Conservation (phyloP, 106 monocot species). For the Allium sativum region DNA sequence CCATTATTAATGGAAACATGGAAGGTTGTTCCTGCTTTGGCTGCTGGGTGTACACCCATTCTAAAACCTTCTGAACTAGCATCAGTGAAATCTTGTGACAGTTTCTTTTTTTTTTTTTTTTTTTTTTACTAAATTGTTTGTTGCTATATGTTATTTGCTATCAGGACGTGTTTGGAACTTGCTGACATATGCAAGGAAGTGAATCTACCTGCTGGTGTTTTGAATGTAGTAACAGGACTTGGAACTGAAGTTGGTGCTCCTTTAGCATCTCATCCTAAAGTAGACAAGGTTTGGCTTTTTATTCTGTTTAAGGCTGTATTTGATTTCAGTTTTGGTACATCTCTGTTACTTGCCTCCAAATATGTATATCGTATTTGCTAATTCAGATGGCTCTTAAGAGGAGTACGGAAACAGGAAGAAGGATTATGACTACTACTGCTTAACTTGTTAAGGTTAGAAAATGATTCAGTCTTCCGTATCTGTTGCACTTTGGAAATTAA, state of each 20-base stretch:
- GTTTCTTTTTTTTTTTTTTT: neutral
- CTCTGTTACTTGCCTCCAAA: too few relatives aligned
- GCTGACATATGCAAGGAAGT: conserved; percentile 86
- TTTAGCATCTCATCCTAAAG: conserved; percentile 76
- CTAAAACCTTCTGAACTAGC: conserved; percentile 92
- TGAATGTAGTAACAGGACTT: conserved; percentile 84
- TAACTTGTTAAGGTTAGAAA: conserved; percentile 64
- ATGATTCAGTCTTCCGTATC: too few relatives aligned
- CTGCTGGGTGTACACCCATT: conserved; percentile 96
- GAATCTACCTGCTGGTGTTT: conserved; percentile 79
- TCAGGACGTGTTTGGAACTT: conserved; percentile 90
- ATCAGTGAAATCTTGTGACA: conserved; percentile 41
- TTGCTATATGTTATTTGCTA: too few relatives aligned
- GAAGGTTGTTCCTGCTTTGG: conserved; percentile 96
- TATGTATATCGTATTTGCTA: too few relatives aligned
- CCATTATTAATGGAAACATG: conserved; percentile 92
- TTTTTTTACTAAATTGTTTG: too few relatives aligned
- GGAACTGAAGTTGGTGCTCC: conserved; percentile 91
- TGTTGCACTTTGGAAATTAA: too few relatives aligned
- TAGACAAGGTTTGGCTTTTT: conserved; percentile 62
- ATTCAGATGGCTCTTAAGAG: conserved; percentile 88
- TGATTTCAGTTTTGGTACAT: neutral
- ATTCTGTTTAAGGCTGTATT: neutral
- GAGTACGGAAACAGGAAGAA: conserved; percentile 79
- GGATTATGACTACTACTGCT: conserved; percentile 78